Evolutionary conservation across 441 rosid genomes (phyloP).

Genomic region (Pelargonium cotyledonis): DNA sequence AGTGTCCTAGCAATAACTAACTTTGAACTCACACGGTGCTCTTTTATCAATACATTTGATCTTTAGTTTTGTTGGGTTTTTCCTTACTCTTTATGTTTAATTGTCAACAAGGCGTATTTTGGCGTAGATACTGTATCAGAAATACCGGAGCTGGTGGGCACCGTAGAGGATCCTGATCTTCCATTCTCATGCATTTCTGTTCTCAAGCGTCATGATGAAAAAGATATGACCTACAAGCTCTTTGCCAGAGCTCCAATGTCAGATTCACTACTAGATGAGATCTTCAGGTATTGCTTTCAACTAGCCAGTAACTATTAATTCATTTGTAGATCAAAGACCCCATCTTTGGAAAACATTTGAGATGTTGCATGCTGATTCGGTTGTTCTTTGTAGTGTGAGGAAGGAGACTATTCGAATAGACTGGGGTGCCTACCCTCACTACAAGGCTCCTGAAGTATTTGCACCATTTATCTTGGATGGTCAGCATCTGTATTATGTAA

Average conservation of each 20-base stretch:
- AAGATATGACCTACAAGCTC: slow-evolving; percentile 65
- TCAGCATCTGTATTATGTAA: slow-evolving; percentile 65
- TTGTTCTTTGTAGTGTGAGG: slow-evolving; percentile 37
- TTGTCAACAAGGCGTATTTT: slow-evolving; percentile 54
- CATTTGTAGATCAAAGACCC: too few relatives aligned
- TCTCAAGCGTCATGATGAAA: slow-evolving; percentile 46
- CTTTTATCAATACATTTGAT: not conserved
- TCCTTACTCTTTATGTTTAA: slow-evolving; percentile 13
- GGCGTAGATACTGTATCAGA: slow-evolving; percentile 54
- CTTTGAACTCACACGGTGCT: not conserved
- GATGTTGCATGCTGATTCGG: slow-evolving; percentile 19
- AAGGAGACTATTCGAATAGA: slow-evolving; percentile 54
- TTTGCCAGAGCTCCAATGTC: slow-evolving; percentile 59
- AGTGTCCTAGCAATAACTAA: slow-evolving; percentile 22
- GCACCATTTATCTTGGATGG: slow-evolving; percentile 81
- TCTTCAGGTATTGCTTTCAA: slow-evolving; percentile 54
- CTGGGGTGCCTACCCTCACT: slow-evolving; percentile 96
- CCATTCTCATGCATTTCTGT: slow-evolving; percentile 79
- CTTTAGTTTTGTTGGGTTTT: not conserved
- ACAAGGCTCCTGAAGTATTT: slow-evolving; percentile 72
- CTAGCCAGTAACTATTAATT: not conserved
- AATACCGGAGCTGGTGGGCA: slow-evolving; percentile 71
- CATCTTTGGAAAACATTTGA: too few relatives aligned
- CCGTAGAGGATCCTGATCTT: slow-evolving; percentile 63
- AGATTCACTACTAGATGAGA: slow-evolving; percentile 61